Base-by-base conservation (phyloP, 1,139 yeast species). In the Trichomonascaceae sp. region DNA sequence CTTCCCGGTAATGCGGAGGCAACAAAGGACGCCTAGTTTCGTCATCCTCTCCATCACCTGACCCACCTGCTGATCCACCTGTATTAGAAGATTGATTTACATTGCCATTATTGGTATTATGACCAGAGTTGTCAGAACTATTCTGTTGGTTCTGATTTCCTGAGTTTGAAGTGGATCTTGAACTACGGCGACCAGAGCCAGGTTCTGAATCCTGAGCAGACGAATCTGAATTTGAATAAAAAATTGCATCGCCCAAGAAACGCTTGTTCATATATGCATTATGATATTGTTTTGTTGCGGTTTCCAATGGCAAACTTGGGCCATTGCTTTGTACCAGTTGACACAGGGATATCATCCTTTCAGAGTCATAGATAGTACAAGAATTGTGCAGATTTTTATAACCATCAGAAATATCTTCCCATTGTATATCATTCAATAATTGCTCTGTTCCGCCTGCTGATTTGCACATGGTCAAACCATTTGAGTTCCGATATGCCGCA, bases 11-110 rank as follows among this genome's bases (percentile, higher is more conserved):
- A 41, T 44, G 52, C 18, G 27, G 13, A 9, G 27, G 15, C 27
- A 18, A 36, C n/a, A n/a, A 47, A 46, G 22, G 52, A 17, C 49
- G 51, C 38, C 53, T 50, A 4, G 52, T 19, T 8, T 43, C 48
- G 45, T 46, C 55, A 13, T 56, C 56, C 19, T 44, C 55, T 18
- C 27, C 53, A 39, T 50, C 55, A 24, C 51, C 54, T 13, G 32
- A 17, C 3, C 36, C 50, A 9, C 36, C 50, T 19, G 32, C 20
- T n/a, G 22, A n/a, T 12, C 32, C 9, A 13, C 49, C 49, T n/a
- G n/a, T 12, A 17, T 13, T 9, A n/a, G 41, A 36, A 4, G 41
- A 13, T 12, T 15, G 17, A 36, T 15, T 36, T 2, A 13, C 15
- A 36, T 36, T 36, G 9, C 41, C 41, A 4, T 3, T 15, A 36